These are phyloP conservation scores for Paramecium pentaurelia DNA, from an alignment of 73 alveolate genomes.

Conservation along the genomic window DNA sequence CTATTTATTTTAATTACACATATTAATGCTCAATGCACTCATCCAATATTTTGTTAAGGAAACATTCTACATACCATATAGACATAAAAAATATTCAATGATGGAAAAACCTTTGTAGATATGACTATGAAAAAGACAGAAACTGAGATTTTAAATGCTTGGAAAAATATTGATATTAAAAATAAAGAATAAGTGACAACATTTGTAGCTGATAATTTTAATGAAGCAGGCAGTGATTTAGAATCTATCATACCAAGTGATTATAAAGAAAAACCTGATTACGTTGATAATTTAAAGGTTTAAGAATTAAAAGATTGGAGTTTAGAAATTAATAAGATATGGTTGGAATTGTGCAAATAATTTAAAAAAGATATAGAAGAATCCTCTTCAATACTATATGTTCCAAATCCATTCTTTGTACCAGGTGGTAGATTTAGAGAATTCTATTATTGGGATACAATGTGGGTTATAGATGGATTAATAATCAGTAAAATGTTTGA, in stretches of 20 bases:
- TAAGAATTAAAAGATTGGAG: neutral
- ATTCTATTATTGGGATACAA: conserved; percentile 41
- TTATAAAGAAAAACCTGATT: neutral
- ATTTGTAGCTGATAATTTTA: neutral
- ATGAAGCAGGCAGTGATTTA: neutral
- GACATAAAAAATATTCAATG: neutral
- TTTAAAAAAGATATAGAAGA: neutral
- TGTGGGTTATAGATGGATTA: conserved; percentile 37
- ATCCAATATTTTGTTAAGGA: neutral
- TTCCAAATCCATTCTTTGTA: conserved; percentile 15
- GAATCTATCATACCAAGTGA: neutral
- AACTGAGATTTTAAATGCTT: neutral
- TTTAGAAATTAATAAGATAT: neutral
- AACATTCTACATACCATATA: neutral
- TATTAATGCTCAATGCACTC: neutral
- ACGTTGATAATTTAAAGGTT: neutral
- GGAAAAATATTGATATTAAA: neutral
- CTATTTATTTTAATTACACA: neutral
- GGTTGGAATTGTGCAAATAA: neutral
- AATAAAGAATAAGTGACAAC: neutral
- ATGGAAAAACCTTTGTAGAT: conserved; percentile 24
- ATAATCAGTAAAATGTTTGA: neutral
- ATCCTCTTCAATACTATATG: neutral
- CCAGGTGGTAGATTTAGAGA: conserved; percentile 46
- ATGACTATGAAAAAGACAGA: neutral